Percentiles rank a stretch among this genome's conserved stretches.
These are phyloP conservation scores for Teunomyces gatunensis DNA, from an alignment of 805 yeast genomes.

Conservation along the genomic window DNA sequence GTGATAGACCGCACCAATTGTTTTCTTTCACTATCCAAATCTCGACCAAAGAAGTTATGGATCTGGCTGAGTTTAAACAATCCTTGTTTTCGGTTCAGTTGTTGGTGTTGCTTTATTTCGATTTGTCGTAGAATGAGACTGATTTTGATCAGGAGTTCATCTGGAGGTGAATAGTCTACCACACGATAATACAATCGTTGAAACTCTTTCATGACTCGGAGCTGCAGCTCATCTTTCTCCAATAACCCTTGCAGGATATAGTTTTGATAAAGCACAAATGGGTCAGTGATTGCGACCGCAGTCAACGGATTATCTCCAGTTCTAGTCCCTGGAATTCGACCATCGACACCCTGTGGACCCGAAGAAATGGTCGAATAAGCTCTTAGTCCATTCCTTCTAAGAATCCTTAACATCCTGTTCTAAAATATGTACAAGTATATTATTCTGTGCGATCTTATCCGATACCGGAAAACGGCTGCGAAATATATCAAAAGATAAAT, in stretches of 20 bases:
- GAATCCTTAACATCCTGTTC: not conserved
- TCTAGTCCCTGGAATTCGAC: constrained; percentile 28
- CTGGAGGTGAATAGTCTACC: constrained; percentile 57
- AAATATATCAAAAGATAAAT: not conserved
- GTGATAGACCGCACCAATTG: constrained; percentile 50
- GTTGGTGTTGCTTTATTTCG: constrained; percentile 31
- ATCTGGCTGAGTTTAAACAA: constrained; percentile 14
- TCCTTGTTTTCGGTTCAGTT: constrained; percentile 10
- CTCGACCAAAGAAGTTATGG: constrained; percentile 23
- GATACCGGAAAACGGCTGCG: constrained; percentile 3
- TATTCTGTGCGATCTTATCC: not conserved
- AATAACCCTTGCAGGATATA: constrained; percentile 51
- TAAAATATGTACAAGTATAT: not conserved
- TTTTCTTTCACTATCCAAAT: constrained; percentile 27
- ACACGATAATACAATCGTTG: constrained; percentile 59
- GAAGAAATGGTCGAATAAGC: constrained; percentile 8
- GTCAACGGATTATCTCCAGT: constrained; percentile 33
- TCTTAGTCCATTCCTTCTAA: not conserved
- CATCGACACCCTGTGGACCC: constrained; percentile 40
- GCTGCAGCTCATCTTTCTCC: constrained; percentile 55
- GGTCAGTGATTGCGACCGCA: constrained; percentile 57
- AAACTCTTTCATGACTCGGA: constrained; percentile 60
- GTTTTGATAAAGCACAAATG: constrained; percentile 53
- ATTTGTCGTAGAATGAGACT: constrained; percentile 36
- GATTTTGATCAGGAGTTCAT: constrained; percentile 43